Evolutionary conservation across 352 stramenopile species (phyloP).

Genomic region (Globisporangium okanoganense): DNA sequence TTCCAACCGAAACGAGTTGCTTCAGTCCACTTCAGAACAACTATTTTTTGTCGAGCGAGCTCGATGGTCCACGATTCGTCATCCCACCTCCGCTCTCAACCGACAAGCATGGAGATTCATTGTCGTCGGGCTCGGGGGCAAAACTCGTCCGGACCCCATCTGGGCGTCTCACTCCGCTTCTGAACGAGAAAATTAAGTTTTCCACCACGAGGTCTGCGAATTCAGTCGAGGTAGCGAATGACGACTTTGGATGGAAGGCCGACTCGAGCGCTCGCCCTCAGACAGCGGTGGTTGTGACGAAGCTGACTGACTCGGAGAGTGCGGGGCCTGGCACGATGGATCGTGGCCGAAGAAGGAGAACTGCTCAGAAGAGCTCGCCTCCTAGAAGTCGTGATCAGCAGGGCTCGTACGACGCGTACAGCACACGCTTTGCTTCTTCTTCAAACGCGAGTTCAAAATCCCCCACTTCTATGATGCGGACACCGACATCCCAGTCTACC

Average conservation of each 20-base stretch:
- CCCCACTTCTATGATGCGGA: background rate
- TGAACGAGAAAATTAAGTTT: conserved; percentile 39
- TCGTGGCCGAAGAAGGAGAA: background rate
- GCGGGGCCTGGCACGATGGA: conserved; percentile 4
- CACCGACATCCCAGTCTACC: background rate
- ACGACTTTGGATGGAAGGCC: background rate
- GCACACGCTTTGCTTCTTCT: background rate
- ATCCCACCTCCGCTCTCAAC: conserved; percentile 45
- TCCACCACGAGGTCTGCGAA: conserved; percentile 21
- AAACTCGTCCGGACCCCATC: conserved; percentile 33
- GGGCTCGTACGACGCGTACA: background rate
- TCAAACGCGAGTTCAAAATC: conserved; percentile 5
- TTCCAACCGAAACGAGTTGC: conserved; percentile 14
- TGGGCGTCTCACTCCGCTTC: conserved; percentile 29
- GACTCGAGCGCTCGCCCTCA: conserved; percentile 19
- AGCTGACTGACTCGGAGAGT: conserved; percentile 20
- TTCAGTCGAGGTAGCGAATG: background rate
- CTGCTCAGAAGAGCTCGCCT: background rate
- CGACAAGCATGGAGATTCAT: conserved; percentile 17
- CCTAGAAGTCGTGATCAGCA: background rate
- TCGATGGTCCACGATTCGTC: conserved; percentile 38
- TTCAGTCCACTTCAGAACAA: conserved; percentile 45
- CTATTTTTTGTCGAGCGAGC: conserved; percentile 27
- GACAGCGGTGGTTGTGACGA: conserved; percentile 37
- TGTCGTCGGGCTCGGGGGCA: conserved; percentile 4